These are phyloP conservation scores for Microascus cirrosus DNA, from an alignment of 2,329 filamentous ascomycete genomes.

Conservation along the genomic window DNA sequence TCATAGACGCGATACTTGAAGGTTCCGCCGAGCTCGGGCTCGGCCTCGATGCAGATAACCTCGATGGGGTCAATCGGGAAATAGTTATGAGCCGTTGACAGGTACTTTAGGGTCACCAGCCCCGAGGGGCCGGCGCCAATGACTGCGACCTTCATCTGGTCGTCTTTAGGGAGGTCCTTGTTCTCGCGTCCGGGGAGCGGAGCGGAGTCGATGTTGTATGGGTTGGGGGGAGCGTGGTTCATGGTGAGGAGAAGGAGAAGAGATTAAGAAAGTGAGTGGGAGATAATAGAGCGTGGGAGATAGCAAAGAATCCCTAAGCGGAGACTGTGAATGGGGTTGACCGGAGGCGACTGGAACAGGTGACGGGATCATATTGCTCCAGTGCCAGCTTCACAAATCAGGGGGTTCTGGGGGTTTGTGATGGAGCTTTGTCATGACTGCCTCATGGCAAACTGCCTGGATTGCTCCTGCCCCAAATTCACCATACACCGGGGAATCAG, in stretches of 20 bases:
- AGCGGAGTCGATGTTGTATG: neutral
- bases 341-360: too few species aligned
- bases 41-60: constrained; percentile 30
- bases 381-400: too few species aligned
- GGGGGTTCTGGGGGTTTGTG: too few species aligned
- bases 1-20: constrained; percentile 35
- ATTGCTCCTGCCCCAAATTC: too few species aligned
- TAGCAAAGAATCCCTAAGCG: neutral
- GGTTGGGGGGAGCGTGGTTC: neutral
- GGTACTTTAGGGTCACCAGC: constrained; percentile 27
- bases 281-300: neutral
- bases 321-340: too few species aligned
- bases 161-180: neutral
- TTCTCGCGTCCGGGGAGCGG: neutral
- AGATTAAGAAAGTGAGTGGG: neutral
- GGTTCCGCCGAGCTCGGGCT: constrained; percentile 31
- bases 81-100: constrained; percentile 23
- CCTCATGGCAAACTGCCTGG: too few species aligned
- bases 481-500: too few species aligned
- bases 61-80: constrained; percentile 25
- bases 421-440: too few species aligned
- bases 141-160: constrained; percentile 26
- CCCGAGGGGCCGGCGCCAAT: constrained; percentile 32
- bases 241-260: neutral
- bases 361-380: too few species aligned